phyloP scores from a whole-genome alignment of 495 filamentous ascomycete genomes.

The Staphylotrichum tortipilum region DNA sequence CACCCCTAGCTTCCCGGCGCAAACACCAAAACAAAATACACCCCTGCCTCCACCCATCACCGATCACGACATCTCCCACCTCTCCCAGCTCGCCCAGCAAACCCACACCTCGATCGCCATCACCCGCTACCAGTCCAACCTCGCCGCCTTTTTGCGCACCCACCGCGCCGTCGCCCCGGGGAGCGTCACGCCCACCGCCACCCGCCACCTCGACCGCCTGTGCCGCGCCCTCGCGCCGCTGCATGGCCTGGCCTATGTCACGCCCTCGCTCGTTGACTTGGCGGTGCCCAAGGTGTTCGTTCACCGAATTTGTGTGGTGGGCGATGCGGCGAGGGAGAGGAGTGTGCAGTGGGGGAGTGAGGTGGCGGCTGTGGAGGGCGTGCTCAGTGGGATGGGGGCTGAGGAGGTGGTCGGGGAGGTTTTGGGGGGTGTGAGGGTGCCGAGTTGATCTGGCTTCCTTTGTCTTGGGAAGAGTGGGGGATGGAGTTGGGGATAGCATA shows the following conservation, averaged over 20 bases:
- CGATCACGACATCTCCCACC: conserved; percentile 31
- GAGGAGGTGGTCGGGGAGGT: conserved; percentile 84
- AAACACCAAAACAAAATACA: too few relatives aligned
- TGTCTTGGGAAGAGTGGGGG: conserved; percentile 3
- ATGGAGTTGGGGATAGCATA: not conserved
- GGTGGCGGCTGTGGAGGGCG: conserved; percentile 50
- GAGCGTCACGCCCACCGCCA: conserved; percentile 68
- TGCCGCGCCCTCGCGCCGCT: conserved; percentile 67
- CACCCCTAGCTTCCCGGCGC: too few relatives aligned
- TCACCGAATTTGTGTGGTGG: conserved; percentile 66
- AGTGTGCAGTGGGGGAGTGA: conserved; percentile 94
- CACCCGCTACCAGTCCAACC: conserved; percentile 71
- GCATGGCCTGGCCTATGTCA: conserved; percentile 71
- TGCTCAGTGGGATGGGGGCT: conserved; percentile 59
- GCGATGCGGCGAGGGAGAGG: conserved; percentile 59
- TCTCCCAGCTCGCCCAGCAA: conserved; percentile 24
- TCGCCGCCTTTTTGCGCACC: conserved; percentile 73
- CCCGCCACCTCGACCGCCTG: conserved; percentile 62
- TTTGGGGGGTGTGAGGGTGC: conserved; percentile 57
- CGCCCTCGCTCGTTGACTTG: conserved; percentile 73
- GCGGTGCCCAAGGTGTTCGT: conserved; percentile 84
- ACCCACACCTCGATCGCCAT: conserved; percentile 50
- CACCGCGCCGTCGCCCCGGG: conserved; percentile 68
- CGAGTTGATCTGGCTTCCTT: conserved; percentile 38
- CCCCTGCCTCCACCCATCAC: conserved; percentile 12